Base-by-base conservation (phyloP, 179 eudicot species). In the Corrigiola litoralis region DNA sequence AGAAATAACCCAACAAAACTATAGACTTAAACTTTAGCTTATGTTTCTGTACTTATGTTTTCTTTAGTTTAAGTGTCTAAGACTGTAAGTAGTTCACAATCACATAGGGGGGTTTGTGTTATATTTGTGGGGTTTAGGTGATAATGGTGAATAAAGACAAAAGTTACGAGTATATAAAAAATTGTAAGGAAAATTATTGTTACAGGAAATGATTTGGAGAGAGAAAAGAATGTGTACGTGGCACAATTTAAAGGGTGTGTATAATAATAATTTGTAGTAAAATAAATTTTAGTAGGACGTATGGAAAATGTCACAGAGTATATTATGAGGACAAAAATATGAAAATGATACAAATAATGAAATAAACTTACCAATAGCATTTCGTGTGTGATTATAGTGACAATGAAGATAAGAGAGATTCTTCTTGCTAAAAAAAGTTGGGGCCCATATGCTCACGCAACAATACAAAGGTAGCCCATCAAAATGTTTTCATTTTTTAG, bases 151-250 rank as follows among this genome's bases (percentile, higher is more conserved):
- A 47, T 12, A 31, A 24, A 6, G 69, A 56, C 47, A 63, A 27
- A 48, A 57, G 61, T 11, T 36, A n/a, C n/a, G n/a, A n/a, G n/a
- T n/a, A n/a, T n/a, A n/a, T n/a, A n/a, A n/a, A n/a, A n/a, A n/a
- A n/a, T n/a, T n/a, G n/a, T n/a, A 24, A 40, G 29, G 13, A 47
- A 24, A 51, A 24, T 20, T 18, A 13, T 2, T 20, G 20, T 29
- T 57, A 12, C 44, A 60, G 72, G 50, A 67, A 67, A 73, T 73
- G 76, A 67, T 56, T 61, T 73, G 72, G 72, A 67, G 53, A 61
- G 69, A 73, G 63, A 40, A 17, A 18, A 20, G 6, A 13, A 6
- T 3, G 37, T 45, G 10, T 4, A 73, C 77, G 72, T 67, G 72
- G 68, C 57, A 7, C 2, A 53, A 44, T 50, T 9, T 42, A n/a